Evolutionary conservation across 2,329 filamentous ascomycete genomes (phyloP).

Genomic region (Ceratocystis eucalypticola): DNA sequence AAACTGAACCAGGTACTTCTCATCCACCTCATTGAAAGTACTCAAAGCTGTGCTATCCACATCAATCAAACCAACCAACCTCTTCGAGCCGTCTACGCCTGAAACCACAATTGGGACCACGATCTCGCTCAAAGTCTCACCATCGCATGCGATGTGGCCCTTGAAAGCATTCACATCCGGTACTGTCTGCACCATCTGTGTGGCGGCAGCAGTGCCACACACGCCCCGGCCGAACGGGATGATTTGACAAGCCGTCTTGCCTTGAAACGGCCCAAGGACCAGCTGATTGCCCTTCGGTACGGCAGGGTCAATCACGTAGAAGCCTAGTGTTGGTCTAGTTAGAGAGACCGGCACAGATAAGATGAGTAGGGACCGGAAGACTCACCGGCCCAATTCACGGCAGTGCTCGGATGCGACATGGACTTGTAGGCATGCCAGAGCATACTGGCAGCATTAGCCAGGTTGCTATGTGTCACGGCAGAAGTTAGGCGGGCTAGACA

Average conservation of each 20-base stretch:
- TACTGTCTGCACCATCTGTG: constrained; percentile 49
- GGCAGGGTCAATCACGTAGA: constrained; percentile 51
- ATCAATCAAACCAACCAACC: constrained; percentile 63
- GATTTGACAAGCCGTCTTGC: constrained; percentile 66
- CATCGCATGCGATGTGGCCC: constrained; percentile 72
- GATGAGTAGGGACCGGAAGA: constrained; percentile 15
- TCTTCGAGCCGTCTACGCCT: constrained; percentile 25
- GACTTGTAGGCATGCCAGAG: constrained; percentile 72
- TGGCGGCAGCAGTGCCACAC: constrained; percentile 55
- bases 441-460: constrained; percentile 60
- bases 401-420: constrained; percentile 47
- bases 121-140: constrained; percentile 62
- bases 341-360: neutral
- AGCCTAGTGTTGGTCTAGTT: constrained; percentile 36
- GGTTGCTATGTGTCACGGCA: constrained; percentile 41
- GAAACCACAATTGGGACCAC: constrained; percentile 55
- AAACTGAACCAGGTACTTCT: constrained; percentile 50
- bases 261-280: constrained; percentile 68
- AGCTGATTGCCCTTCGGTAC: constrained; percentile 34
- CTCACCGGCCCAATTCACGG: constrained; percentile 64
- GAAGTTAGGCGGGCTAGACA: neutral
- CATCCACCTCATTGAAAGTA: constrained; percentile 59
- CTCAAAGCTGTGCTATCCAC: constrained; percentile 56
- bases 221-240: constrained; percentile 63
- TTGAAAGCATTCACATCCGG: constrained; percentile 60